Base-by-base conservation (phyloP, 2,329 filamentous ascomycete species). In the Plectosphaerella cucumerina region DNA sequence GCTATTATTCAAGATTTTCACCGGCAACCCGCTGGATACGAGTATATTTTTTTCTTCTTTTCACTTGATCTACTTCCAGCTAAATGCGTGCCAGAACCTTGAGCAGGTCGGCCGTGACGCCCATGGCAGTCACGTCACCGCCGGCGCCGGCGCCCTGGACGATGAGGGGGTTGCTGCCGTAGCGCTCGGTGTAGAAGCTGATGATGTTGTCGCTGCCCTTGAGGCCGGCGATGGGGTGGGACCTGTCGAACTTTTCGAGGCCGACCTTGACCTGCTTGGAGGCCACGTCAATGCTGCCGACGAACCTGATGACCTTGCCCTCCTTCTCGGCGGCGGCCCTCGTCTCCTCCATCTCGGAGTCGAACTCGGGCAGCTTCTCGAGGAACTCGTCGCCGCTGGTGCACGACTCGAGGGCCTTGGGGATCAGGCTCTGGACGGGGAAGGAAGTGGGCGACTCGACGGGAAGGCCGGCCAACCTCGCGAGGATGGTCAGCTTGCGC, bases 151-250 rank as follows among this genome's bases (percentile, higher is more conserved):
- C 91, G 53, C 94, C 94, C 74, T 97, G 93, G 56, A 99, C 84
- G 65, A 97, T 96, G 56, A 99, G 77, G 42, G 94, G 92, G 70
- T 93, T 95, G 65, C 77, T 81, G 52, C 91, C 91, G 66, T 99
- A 99, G 62, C 94, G 82, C 78, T 95, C 88, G 6, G 94, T 99
- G 73, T 97, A 96, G 77, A 99, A 97, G 76, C 87, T 96, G 66
- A 99, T 96, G 67, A 99, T 96, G 76, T 99, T 99, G 68, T 97
- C 94, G 69, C 92, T 97, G 34, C 94, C 94, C 80, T 96, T 96
- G 52, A 99, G 78, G 45, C 89, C 87, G 14, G 94, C 94, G 72
- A 99, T 97, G 12, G 94, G 89, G 65, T 95, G 90, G 54, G 87
- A 89, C 60, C 83, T 84, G 59, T 96, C 91, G 60, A 91, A 92